phyloP scores from a whole-genome alignment of 345 rosid species.

The Limnanthes douglasii region DNA sequence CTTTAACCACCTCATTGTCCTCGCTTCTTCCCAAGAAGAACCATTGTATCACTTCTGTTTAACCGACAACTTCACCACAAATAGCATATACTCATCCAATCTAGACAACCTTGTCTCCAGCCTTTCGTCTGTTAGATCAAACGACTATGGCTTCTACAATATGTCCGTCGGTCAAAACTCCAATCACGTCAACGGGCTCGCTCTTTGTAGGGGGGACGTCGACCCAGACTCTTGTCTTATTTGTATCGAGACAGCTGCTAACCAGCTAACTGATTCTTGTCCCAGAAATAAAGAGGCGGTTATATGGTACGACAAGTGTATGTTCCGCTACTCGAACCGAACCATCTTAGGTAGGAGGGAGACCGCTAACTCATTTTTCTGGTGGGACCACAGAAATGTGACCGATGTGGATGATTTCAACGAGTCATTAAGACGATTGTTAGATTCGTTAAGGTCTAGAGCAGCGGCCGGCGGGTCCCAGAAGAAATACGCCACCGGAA shows the following conservation, averaged over 20 bases:
- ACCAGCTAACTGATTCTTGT: constrained; percentile 12
- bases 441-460: constrained; percentile 8
- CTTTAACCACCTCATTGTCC: too few species aligned
- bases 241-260: constrained; percentile 13
- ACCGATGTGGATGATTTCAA: constrained; percentile 12
- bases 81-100: constrained; percentile 17
- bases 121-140: constrained; percentile 10
- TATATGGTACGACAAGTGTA: constrained; percentile 23
- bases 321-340: constrained; percentile 29
- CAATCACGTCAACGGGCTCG: constrained; percentile 19
- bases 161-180: constrained; percentile 10
- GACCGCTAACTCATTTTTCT: constrained; percentile 1
- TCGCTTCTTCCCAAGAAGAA: too few species aligned
- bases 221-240: constrained; percentile 12
- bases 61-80: constrained; percentile 22
- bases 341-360: constrained; percentile 12
- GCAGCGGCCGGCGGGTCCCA: constrained; percentile 9
- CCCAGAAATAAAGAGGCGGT: constrained; percentile 20
- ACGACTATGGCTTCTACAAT: constrained; percentile 16
- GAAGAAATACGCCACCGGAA: constrained; percentile 13
- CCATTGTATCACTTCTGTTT: too few species aligned
- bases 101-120: constrained; percentile 14
- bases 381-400: constrained; percentile 5
- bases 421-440: constrained; percentile 8
- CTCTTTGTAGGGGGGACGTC: constrained; percentile 29